phyloP scores from a whole-genome alignment of 2,329 filamentous ascomycete species.

The Trichoderma lentiforme region DNA sequence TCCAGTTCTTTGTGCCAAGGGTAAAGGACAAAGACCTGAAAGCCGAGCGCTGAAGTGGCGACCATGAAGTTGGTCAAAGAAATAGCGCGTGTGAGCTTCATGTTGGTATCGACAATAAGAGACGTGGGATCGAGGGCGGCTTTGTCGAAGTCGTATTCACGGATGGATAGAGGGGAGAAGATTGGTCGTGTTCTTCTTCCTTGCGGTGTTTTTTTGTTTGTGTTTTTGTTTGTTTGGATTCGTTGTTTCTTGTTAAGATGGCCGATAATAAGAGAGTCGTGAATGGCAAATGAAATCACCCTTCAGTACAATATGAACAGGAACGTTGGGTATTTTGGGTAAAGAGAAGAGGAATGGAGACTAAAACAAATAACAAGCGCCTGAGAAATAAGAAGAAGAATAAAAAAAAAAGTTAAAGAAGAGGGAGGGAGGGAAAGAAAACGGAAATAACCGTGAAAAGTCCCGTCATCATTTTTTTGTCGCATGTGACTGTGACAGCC shows the following conservation, averaged over 20 bases:
- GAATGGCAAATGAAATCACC: not conserved
- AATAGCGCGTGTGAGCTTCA: conserved; percentile 4
- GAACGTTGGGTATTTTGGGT: not conserved
- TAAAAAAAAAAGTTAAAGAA: not conserved
- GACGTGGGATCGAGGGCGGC: not conserved
- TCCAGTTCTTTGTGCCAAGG: conserved; percentile 8
- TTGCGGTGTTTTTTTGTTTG: not conserved
- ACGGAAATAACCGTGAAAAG: not conserved
- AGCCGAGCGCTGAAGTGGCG: conserved; percentile 6
- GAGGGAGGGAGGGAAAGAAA: not conserved
- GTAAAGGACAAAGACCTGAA: conserved; percentile 10
- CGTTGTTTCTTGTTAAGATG: not conserved
- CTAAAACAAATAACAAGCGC: not conserved
- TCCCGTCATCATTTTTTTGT: not conserved
- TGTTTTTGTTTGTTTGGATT: not conserved
- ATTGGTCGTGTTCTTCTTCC: not conserved
- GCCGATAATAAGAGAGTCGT: not conserved
- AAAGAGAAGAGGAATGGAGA: too few relatives aligned
- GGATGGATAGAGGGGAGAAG: not conserved
- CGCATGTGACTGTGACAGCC: not conserved
- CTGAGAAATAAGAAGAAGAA: not conserved
- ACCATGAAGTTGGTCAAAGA: conserved; percentile 14
- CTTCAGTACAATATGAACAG: not conserved
- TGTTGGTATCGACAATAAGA: not conserved
- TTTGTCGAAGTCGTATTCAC: not conserved